Percentiles rank a stretch among this genome's conserved stretches.
Conservation (phyloP, 345 rosid species). For the Salix arbutifolia region DNA sequence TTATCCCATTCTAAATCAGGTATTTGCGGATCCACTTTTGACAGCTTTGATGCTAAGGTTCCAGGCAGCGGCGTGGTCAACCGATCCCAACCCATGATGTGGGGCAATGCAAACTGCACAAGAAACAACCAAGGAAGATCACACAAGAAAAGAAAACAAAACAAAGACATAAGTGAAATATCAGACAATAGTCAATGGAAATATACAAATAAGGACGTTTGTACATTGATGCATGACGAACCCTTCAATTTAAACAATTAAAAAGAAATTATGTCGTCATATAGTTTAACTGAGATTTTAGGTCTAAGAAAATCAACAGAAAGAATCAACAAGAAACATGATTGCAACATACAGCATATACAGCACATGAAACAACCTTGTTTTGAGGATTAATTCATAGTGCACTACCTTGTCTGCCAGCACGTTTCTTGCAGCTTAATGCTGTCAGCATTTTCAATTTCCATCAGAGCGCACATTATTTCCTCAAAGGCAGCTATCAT, state of each 20-base stretch:
- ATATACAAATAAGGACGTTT: no score
- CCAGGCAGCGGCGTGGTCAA: conserved; percentile 29
- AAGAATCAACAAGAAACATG: no score
- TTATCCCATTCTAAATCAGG: conserved; percentile 70
- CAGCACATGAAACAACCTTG: neutral
- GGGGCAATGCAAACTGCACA: conserved; percentile 85
- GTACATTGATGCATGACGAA: no score
- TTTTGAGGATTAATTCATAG: neutral
- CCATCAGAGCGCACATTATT: neutral
- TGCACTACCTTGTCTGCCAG: neutral
- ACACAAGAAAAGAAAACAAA: neutral
- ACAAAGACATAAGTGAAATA: neutral
- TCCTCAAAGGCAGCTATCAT: neutral
- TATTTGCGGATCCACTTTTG: conserved; percentile 36
- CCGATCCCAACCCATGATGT: conserved; percentile 85
- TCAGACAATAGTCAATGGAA: neutral
- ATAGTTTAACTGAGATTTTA: no score
- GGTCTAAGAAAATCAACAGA: no score
- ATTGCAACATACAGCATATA: neutral
- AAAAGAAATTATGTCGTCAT: no score
- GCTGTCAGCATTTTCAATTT: neutral
- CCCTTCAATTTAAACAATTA: no score
- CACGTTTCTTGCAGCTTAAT: neutral
- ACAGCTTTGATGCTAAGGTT: conserved; percentile 13
- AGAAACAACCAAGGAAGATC: neutral